phyloP scores from a whole-genome alignment of 163 green algal genomes.

The Scenedesmus sp. region DNA sequence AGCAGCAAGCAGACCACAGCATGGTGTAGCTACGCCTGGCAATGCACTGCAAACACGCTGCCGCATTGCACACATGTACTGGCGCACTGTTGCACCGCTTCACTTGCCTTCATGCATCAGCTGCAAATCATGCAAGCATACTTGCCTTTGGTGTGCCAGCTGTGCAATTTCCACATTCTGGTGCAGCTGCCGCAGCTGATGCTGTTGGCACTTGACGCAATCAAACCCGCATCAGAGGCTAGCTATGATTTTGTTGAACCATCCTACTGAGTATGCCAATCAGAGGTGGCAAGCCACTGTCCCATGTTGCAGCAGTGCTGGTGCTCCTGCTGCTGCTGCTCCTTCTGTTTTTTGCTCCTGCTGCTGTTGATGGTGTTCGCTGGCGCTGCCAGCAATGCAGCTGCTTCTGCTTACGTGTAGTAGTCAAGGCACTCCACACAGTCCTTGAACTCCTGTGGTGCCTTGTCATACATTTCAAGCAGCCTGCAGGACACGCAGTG shows the following conservation, averaged over 20 bases:
- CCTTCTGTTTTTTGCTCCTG: background rate
- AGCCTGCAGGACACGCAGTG: constrained; percentile 20
- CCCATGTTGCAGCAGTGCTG: background rate
- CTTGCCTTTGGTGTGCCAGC: background rate
- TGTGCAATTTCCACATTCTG: background rate
- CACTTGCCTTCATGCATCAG: no score
- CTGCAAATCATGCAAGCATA: background rate
- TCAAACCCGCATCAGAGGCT: background rate
- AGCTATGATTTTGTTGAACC: background rate
- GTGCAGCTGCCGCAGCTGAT: background rate
- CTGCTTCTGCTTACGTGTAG: constrained; percentile 54
- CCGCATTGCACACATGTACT: no score
- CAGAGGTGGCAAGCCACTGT: background rate
- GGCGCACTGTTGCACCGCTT: background rate
- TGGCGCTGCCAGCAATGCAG: background rate
- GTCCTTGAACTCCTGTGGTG: constrained; percentile 55
- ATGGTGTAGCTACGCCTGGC: background rate
- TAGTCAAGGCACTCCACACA: constrained; percentile 59
- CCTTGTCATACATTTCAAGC: constrained; percentile 57
- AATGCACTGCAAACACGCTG: no score
- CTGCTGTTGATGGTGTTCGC: background rate
- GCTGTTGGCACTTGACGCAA: background rate
- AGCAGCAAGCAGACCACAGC: background rate
- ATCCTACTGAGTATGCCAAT: background rate
- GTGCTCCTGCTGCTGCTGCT: constrained; percentile 4